Percentiles rank a stretch among this genome's conserved stretches.
Conservation (phyloP, 2,329 filamentous ascomycete species). For the Rhexocercosporidium sp. region DNA sequence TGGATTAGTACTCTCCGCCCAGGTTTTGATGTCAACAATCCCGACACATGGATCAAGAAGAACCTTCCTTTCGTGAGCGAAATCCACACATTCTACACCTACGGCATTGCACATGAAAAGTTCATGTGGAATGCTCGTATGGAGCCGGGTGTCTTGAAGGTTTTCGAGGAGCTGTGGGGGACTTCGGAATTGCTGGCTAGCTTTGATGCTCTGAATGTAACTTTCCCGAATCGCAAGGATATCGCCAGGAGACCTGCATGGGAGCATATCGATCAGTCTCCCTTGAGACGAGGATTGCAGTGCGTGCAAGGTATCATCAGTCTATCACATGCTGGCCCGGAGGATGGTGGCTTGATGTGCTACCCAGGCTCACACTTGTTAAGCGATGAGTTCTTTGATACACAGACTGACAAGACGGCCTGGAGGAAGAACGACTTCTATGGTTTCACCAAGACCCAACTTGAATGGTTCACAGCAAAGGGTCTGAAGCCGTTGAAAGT, state of each 20-base stretch:
- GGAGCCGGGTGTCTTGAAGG: constrained; percentile 47
- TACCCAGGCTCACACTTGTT: constrained; percentile 42
- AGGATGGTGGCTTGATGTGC: constrained; percentile 47
- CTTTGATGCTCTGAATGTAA: constrained; percentile 48
- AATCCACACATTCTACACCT: constrained; percentile 54
- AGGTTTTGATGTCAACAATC: constrained; percentile 28
- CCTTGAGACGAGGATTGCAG: constrained; percentile 35
- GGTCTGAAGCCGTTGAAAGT: constrained; percentile 43
- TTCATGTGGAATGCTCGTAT: constrained; percentile 48
- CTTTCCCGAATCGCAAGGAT: constrained; percentile 42
- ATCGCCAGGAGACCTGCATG: constrained; percentile 40
- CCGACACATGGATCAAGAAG: constrained; percentile 44
- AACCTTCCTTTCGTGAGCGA: constrained; percentile 51
- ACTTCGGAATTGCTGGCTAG: constrained; percentile 45
- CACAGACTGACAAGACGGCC: constrained; percentile 30
- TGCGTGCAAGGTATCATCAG: constrained; percentile 43
- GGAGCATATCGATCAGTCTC: constrained; percentile 46
- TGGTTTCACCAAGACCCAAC: constrained; percentile 39
- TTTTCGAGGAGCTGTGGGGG: constrained; percentile 45
- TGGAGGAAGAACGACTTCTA: constrained; percentile 39
- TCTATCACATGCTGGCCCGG: constrained; percentile 43
- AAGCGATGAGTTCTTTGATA: constrained; percentile 43
- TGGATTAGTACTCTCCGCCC: constrained; percentile 34
- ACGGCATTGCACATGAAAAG: constrained; percentile 50
- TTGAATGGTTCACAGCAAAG: constrained; percentile 43